A percentile compares a stretch with the other conserved stretches of the same genome.
These are phyloP conservation scores for Lenzites betulinus DNA, from an alignment of 768 basidiomycete genomes.

Conservation along the genomic window DNA sequence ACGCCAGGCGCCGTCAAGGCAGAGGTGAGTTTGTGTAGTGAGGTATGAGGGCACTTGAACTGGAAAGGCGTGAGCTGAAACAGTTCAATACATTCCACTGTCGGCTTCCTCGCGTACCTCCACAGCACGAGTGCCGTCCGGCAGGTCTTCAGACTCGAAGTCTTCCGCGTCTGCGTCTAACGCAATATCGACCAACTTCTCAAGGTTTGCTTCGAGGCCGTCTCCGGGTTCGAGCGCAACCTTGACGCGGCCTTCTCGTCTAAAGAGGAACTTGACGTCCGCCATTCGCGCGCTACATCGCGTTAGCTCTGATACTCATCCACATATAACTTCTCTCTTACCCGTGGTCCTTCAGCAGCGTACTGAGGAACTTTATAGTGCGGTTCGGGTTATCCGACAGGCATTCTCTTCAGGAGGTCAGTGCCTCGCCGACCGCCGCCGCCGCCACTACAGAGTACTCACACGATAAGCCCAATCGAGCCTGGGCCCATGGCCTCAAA, in stretches of 20 bases:
- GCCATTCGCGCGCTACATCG: conserved; percentile 60
- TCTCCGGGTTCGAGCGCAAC: conserved; percentile 41
- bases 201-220: conserved; percentile 32
- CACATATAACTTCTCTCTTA: conserved; percentile 29
- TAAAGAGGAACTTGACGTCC: conserved; percentile 68
- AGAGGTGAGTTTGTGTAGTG: conserved; percentile 41
- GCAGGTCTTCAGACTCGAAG: conserved; percentile 40
- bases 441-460: conserved; percentile 29
- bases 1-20: conserved; percentile 35
- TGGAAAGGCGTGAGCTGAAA: conserved; percentile 24
- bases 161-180: conserved; percentile 47
- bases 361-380: conserved; percentile 57
- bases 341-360: conserved; percentile 51
- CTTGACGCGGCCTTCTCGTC: conserved; percentile 53
- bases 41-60: conserved; percentile 49
- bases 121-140: conserved; percentile 33
- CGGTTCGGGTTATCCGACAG: conserved; percentile 66
- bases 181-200: conserved; percentile 43
- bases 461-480: conserved; percentile 67
- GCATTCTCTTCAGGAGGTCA: conserved; percentile 49
- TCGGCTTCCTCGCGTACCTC: conserved; percentile 33
- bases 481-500: conserved; percentile 65
- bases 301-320: neutral
- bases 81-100: no score
- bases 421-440: conserved; percentile 21